These are phyloP conservation scores for Macaranga tanarius DNA, from an alignment of 441 rosid species.

Conservation along the genomic window DNA sequence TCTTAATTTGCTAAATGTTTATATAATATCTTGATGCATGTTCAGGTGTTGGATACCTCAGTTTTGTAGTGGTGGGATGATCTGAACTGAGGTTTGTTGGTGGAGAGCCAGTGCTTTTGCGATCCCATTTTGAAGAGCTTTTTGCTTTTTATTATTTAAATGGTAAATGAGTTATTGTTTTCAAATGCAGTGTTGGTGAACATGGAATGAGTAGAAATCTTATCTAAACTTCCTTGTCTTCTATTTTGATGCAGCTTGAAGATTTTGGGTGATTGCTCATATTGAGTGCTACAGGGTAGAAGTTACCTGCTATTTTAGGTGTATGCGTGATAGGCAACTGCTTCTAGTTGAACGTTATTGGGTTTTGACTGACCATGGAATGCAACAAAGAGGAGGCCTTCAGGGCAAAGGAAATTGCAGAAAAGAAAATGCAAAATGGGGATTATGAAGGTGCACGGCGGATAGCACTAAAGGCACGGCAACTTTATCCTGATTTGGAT, in stretches of 20 bases:
- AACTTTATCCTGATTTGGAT: conserved; percentile 58
- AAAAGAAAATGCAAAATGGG: conserved; percentile 52
- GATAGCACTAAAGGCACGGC: conserved; percentile 61
- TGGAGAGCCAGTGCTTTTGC: not conserved
- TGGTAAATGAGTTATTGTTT: conserved; percentile 4
- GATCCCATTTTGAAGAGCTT: not conserved
- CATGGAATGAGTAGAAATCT: not conserved
- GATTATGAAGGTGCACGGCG: conserved; percentile 67
- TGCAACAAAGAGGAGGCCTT: conserved; percentile 90
- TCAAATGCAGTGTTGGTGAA: not conserved
- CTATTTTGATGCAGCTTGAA: conserved; percentile 23
- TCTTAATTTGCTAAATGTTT: not conserved
- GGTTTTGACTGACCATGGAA: conserved; percentile 47
- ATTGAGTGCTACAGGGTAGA: not conserved
- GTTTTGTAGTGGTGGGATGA: not conserved
- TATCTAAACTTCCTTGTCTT: conserved; percentile 7
- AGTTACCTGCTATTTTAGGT: conserved; percentile 5
- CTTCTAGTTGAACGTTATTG: conserved; percentile 2
- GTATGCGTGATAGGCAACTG: not conserved
- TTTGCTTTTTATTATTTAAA: conserved; percentile 10
- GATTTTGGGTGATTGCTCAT: conserved; percentile 13
- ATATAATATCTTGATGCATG: not conserved
- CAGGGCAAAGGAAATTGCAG: conserved; percentile 72
- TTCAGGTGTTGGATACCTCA: conserved; percentile 17
- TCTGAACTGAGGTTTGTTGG: not conserved